Base-by-base conservation (phyloP, 257 asterid genomes). In the Fraxinus cuspidata region DNA sequence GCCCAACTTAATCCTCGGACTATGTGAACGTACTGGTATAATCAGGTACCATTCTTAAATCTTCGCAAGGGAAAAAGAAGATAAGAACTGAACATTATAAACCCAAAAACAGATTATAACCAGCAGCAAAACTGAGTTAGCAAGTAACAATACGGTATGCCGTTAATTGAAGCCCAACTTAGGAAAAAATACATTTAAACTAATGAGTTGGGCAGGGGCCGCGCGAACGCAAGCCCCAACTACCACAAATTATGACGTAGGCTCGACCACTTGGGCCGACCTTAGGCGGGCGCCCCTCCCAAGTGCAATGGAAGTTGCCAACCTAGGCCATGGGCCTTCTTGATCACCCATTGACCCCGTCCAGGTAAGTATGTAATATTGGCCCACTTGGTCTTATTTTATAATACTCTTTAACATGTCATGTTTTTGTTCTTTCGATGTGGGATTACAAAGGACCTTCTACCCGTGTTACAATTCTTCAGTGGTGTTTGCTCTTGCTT, bases 291-390 rank as follows among this genome's bases (percentile, higher is more conserved):
- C 77, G 0, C 74, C 80, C 80, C 16, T 32, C 80, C 74, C 11
- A 70, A 42, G 77, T 44, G 74, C 77, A 71, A 75, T 80, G 29
- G 70, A 71, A 2, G 77, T 71, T 71, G 8, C 56, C 74, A 80
- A 40, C 81, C 87, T 82, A 85, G 82, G 85, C 87, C 85, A 85
- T 84, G 60, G 29, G 25, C 40, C 80, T 80, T 80, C 4, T 0
- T 60, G 88, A 73, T 78, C 77, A 0, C 79, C 81, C 84, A 80
- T 84, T 2, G 83, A 86, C 85, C 86, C 87, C 85, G 75, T 84
- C 85, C 84, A 79, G 79, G 87, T 84, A 84, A 86, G 87, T 86
- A 78, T 28, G 71, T 0, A 37, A 25, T 3, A 31, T 0, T 3
- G 34, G 34, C 4, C 68, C 16, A 60, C 31, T 21, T 23, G 68